phyloP scores from a whole-genome alignment of 768 basidiomycete species.

The Boletus tomentosulus region DNA sequence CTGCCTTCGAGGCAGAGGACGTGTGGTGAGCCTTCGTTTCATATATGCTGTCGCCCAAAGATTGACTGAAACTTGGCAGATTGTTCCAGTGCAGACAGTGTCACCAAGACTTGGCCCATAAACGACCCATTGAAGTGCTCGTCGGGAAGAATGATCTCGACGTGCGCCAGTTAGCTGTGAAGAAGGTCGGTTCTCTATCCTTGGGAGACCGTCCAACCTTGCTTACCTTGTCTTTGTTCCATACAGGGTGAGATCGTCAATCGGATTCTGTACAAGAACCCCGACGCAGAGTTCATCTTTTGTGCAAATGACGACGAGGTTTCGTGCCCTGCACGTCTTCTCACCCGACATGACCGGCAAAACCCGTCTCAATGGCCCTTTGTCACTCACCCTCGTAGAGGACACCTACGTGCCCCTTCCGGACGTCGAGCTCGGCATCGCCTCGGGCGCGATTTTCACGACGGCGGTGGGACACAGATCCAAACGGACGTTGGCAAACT shows the following conservation, averaged over 20 bases:
- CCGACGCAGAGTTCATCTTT: constrained; percentile 77
- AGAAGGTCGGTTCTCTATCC: constrained; percentile 49
- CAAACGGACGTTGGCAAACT: too few species aligned
- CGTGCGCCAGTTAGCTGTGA: constrained; percentile 90
- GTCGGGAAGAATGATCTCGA: constrained; percentile 99
- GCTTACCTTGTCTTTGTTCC: neutral
- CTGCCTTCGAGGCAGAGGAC: constrained; percentile 39
- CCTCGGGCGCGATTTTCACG: too few species aligned
- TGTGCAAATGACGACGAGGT: constrained; percentile 97
- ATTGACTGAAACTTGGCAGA: too few species aligned
- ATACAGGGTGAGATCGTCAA: constrained; percentile 88
- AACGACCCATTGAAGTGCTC: constrained; percentile 93
- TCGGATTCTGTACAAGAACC: constrained; percentile 77
- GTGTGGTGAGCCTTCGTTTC: constrained; percentile 10
- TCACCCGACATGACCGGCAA: constrained; percentile 19
- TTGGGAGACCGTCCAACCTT: neutral
- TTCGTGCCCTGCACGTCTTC: too few species aligned
- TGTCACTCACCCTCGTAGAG: too few species aligned
- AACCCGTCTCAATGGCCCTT: too few species aligned
- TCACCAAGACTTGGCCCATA: constrained; percentile 89
- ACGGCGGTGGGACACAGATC: too few species aligned
- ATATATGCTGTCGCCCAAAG: too few species aligned
- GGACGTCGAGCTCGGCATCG: too few species aligned
- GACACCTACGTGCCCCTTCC: too few species aligned
- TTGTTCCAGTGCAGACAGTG: constrained; percentile 94